Evolutionary conservation across 805 yeast species (phyloP), one percentile per base, ranked within the genome.

Genomic region (Metschnikowia borealis): DNA sequence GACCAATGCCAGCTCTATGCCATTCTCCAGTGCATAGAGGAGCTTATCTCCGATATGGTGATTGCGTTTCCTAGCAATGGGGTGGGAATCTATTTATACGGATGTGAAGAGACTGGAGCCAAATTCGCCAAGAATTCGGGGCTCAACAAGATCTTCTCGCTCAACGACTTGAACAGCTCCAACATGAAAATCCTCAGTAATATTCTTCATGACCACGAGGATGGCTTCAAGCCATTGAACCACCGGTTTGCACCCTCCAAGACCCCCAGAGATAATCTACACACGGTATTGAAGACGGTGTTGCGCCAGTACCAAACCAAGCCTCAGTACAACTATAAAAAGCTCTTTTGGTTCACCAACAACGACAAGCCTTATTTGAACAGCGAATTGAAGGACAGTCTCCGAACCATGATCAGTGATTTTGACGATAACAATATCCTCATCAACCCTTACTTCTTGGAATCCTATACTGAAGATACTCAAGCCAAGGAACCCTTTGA

Each of bases 271-370:
- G 63, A 62, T 5, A 57, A 59, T 35, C 59, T 73, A 33, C 71
- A 70, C 7, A 56, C 58, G 6, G 71, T 84, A 7, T 70, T 89
- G 41, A 73, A 71, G 33, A 70, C 71, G 20, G 66, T 84, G 7
- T 77, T 81, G 48, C 84, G 81, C 47, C 84, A 82, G 51, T 83
- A 86, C 53, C 61, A 61, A 49, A 60, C 69, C 14, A 62, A 70
- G 35, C 79, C 76, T 38, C 60, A 56, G 26, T 84, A 76, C 62
- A 80, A 80, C 45, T 75, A 75, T 40, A 80, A 79, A 55, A 83
- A 85, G 58, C 67, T 88, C 3, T 78, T 89, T 55, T 68, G 89
- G 61, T 80, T 90, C 60, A 88, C 96, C 0, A 86, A 84, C 62
- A 82, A 85, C 62, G 94, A 86, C 56, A 67, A 66, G 42, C 97